Evolutionary conservation across 371 early-diverging fungal genomes (phyloP), one percentile per base, ranked within the genome.

Genomic region (Rhizopus microsporus): DNA sequence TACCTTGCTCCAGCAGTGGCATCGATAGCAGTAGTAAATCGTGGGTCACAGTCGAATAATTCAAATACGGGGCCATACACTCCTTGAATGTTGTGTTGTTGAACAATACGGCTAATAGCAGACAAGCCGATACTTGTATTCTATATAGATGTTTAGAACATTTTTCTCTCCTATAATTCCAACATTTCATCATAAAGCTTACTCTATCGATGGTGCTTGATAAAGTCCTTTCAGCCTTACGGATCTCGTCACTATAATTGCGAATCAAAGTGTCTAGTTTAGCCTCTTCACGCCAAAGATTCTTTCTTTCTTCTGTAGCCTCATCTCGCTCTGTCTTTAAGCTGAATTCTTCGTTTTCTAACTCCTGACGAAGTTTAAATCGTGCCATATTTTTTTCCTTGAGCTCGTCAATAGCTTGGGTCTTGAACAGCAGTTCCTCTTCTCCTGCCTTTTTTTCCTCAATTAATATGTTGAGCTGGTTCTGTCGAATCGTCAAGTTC

Each of bases 21-120:
- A 68, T 97, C 98, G n/a, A 94, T 93, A 7, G 96, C 94, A 0
- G 90, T 86, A 58, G 83, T 78, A 58, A 90, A 94, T 5, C 82
- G 75, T 23, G 90, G 88, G 51, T 94, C 92, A 0, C 94, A 89
- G 29, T 92, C 87, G 72, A 98, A 93, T 23, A 97, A 81, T 66
- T 96, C 90, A 69, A 90, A 96, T 10, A 98, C 74, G 7, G 96
- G 94, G 0, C 99, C 99, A 68, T 94, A 88, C 0, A 95, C 89
- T 12, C 96, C 96, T 0, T 60, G 56, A 9, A 95, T 56, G 13
- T 84, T 77, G 31, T 82, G 77, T 5, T 80, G 60, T 51, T 85
- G 78, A 3, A 82, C 82, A 57, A 96, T 88, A 17, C 77, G 74
- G 5, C 75, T 53, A 13, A 97, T 83, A 13, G 92, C 83, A 44